Conservation (phyloP, 1,284 basidiomycete species). For the Neolentinus lepideus region DNA sequence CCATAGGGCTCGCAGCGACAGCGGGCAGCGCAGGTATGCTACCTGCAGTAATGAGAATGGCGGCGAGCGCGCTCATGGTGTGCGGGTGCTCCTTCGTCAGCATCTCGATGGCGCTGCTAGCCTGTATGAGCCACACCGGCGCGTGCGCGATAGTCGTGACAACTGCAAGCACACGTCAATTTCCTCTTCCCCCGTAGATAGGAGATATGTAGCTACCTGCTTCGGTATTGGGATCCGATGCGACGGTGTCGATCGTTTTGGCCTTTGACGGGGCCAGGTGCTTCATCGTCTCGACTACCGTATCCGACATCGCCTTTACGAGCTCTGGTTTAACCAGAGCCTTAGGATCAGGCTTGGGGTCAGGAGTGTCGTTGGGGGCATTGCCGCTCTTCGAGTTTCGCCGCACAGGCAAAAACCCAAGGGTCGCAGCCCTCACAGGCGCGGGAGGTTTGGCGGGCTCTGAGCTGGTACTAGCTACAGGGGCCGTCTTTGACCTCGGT, state of each 20-base stretch:
- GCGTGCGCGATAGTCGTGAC: constrained; percentile 42
- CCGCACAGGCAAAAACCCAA: background rate
- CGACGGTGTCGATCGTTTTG: background rate
- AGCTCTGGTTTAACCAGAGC: background rate
- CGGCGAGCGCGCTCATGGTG: constrained; percentile 65
- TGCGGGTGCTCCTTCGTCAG: constrained; percentile 68
- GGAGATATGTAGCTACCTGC: background rate
- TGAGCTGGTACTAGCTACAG: background rate
- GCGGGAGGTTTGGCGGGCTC: background rate
- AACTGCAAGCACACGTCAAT: background rate
- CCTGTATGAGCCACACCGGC: constrained; percentile 68
- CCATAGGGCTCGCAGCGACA: constrained; percentile 57
- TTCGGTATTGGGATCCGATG: background rate
- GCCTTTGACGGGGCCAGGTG: background rate
- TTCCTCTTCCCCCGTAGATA: background rate
- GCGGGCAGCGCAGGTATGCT: constrained; percentile 64
- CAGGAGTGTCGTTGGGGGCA: background rate
- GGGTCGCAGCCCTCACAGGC: background rate
- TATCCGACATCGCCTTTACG: constrained; percentile 11
- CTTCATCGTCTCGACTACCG: constrained; percentile 3
- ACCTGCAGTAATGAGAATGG: constrained; percentile 69
- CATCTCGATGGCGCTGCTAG: constrained; percentile 64
- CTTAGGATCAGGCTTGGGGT: background rate
- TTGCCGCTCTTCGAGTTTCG: background rate
- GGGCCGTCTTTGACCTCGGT: background rate